Conservation (phyloP, 2,329 filamentous ascomycete species). For the Cladosporium sp. region DNA sequence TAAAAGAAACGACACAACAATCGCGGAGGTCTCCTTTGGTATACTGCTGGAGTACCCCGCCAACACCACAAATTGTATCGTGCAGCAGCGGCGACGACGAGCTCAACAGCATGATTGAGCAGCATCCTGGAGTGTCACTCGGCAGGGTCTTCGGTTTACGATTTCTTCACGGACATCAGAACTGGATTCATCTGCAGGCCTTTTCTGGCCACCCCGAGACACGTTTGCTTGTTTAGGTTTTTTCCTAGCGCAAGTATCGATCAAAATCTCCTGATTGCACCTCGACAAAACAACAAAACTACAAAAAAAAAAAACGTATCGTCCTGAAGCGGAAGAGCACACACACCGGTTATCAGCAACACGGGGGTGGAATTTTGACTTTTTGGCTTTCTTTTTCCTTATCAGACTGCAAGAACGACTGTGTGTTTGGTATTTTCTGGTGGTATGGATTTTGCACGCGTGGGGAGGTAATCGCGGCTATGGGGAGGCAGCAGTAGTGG, state of each 20-base stretch:
- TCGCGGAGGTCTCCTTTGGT: slow-evolving; percentile 2
- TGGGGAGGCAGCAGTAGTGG: no score
- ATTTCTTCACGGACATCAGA: slow-evolving; percentile 14
- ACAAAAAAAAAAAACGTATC: slow-evolving; percentile 12
- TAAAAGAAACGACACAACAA: slow-evolving; percentile 7
- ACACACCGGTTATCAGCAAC: slow-evolving; percentile 1
- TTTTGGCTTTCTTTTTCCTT: slow-evolving; percentile 3
- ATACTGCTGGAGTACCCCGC: neutral
- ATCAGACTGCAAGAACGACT: slow-evolving; percentile 6
- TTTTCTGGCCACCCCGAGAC: slow-evolving; percentile 6
- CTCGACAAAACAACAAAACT: slow-evolving; percentile 4
- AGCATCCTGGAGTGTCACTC: slow-evolving; percentile 35
- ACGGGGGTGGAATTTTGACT: slow-evolving; percentile 2
- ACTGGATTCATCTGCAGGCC: slow-evolving; percentile 25
- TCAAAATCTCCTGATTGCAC: neutral
- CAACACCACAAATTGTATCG: slow-evolving; percentile 4
- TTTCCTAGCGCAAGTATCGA: slow-evolving; percentile 13
- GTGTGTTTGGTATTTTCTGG: slow-evolving; percentile 3
- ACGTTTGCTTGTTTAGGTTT: slow-evolving; percentile 12
- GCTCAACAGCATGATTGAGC: slow-evolving; percentile 13
- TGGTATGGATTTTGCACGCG: neutral
- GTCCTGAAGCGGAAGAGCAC: slow-evolving; percentile 3
- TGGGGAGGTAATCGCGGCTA: slow-evolving; percentile 16
- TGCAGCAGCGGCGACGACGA: slow-evolving; percentile 13
- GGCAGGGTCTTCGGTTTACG: slow-evolving; percentile 32